phyloP scores from a whole-genome alignment of 768 basidiomycete genomes.

The Amyloporia xantha region DNA sequence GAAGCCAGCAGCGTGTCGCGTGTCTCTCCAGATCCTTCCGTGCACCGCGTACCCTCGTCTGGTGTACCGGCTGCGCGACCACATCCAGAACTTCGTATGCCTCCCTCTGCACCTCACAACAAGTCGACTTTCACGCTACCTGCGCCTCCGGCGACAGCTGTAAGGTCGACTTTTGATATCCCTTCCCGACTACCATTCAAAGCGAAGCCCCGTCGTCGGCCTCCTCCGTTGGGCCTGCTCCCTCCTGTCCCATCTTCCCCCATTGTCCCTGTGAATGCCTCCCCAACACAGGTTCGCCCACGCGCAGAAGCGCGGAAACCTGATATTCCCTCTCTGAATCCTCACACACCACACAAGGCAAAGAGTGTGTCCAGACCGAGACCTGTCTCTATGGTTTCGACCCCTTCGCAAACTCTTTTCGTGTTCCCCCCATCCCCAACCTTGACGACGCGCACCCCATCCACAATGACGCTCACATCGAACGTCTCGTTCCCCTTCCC shows the following conservation, averaged over 20 bases:
- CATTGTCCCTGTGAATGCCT: constrained; percentile 39
- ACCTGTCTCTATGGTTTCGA: constrained; percentile 24
- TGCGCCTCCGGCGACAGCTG: constrained; percentile 46
- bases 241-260: constrained; percentile 74
- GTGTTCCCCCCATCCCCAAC: constrained; percentile 79
- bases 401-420: constrained; percentile 79
- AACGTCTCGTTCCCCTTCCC: constrained; percentile 53
- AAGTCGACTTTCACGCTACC: constrained; percentile 53
- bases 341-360: constrained; percentile 26
- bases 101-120: constrained; percentile 28
- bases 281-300: constrained; percentile 35
- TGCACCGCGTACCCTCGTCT: constrained; percentile 10
- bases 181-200: constrained; percentile 22
- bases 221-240: constrained; percentile 52
- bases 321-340: constrained; percentile 49
- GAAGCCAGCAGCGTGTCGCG: constrained; percentile 12
- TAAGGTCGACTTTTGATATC: constrained; percentile 44
- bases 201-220: constrained; percentile 51
- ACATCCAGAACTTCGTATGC: constrained; percentile 11
- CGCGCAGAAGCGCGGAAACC: constrained; percentile 52
- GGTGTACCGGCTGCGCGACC: constrained; percentile 25
- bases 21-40: not conserved
- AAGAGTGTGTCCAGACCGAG: constrained; percentile 16
- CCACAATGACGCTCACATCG: constrained; percentile 77
- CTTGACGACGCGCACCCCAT: constrained; percentile 54